Percentiles rank a stretch among this genome's conserved stretches.
phyloP scores from a whole-genome alignment of 371 early-diverging fungal genomes.

The Lichtheimia corymbifera region DNA sequence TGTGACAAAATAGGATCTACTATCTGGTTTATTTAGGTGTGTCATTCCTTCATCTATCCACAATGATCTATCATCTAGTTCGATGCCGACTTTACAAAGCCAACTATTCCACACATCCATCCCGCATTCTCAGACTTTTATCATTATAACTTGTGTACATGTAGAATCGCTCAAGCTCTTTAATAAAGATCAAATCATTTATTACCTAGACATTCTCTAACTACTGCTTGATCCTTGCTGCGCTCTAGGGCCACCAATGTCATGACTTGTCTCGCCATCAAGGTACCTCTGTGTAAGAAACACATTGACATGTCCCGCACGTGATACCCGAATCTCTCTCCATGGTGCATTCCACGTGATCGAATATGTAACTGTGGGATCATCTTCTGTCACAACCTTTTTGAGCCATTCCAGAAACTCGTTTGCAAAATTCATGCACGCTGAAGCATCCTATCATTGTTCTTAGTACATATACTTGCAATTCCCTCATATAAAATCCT shows the following conservation, averaged over 20 bases:
- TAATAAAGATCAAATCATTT: too few species aligned
- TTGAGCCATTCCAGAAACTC: constrained; percentile 45
- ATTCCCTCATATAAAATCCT: constrained; percentile 7
- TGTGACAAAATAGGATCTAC: too few species aligned
- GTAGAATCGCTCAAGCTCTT: too few species aligned
- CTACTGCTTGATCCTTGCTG: not conserved
- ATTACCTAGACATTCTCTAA: too few species aligned
- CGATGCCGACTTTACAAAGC: too few species aligned
- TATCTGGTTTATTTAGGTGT: too few species aligned
- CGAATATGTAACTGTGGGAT: constrained; percentile 42
- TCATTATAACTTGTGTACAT: too few species aligned
- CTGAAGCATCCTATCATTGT: constrained; percentile 39
- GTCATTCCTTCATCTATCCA: too few species aligned
- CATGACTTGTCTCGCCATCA: constrained; percentile 32
- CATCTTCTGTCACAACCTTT: constrained; percentile 32
- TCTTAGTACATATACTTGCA: not conserved
- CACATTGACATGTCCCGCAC: constrained; percentile 27
- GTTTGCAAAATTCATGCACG: constrained; percentile 55
- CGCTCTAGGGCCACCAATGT: constrained; percentile 44
- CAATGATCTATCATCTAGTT: too few species aligned
- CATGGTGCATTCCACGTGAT: constrained; percentile 46
- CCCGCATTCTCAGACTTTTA: too few species aligned
- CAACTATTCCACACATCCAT: too few species aligned
- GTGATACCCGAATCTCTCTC: constrained; percentile 32
- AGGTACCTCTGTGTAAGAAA: constrained; percentile 52